Evolutionary conservation across 495 filamentous ascomycete species (phyloP), one percentile per base, ranked within the genome.

Genomic region (Aspergillus sparsus): DNA sequence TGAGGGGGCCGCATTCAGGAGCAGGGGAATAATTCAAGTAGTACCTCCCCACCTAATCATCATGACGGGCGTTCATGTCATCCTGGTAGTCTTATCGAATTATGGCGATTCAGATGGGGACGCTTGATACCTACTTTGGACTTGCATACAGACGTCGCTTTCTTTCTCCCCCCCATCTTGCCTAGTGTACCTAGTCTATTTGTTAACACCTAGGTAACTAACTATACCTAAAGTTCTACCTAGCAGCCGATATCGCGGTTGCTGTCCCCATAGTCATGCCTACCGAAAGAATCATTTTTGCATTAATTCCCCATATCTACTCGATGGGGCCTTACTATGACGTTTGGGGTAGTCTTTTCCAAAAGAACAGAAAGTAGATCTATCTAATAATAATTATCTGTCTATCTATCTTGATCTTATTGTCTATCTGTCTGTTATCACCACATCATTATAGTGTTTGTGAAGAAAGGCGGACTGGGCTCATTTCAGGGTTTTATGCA

Each of bases 41-140:
- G 21, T 27, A 27, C 3, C 21, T 27, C 21, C 21, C 21, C 21
- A 27, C 21, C 21, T 27, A 27, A 27, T 27, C 21, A 27, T 34
- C 49, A 32, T 54, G 49, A 53, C 52, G 47, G 57, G 16, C 34
- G 49, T 60, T 60, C 57, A 44, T 60, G 50, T 41, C 27, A 46
- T 54, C 50, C 13, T 7, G 39, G 11, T 39, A 31, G 39, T 47
- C 15, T 13, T 44, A 57, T 52, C 57, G 57, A 60, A 54, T 60
- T 32, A 33, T 42, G 58, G 41, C 27, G 36, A 6, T 44, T 18
- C 50, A 21, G 50, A 60, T 60, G 58, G 50, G 53, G 58, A 47
- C 58, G 21, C 44, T 47, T 47, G 34, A 32, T 60, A 39, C 58
- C 41, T 33, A 37, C 41, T 60, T 49, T 16, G 58, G 58, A 60